Evolutionary conservation across 495 filamentous ascomycete species (phyloP), one percentile per base, ranked within the genome.

Genomic region (Eremomyces bilateralis): DNA sequence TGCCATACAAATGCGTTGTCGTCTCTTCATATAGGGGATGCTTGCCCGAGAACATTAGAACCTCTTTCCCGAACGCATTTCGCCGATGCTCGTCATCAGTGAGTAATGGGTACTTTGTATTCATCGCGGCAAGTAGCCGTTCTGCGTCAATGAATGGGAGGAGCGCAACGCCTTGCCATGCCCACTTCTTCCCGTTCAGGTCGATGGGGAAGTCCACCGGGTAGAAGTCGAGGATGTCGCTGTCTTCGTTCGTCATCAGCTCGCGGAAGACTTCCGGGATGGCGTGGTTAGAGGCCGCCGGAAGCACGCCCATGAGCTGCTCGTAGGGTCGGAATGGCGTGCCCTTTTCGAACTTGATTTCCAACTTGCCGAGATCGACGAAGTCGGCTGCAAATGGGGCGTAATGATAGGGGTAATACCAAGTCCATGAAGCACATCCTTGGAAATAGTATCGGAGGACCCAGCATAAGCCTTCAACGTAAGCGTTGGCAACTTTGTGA

Each of bases 381-480:
- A 99, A 99, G 53, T 99, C 88, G 29, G 82, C 76, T 1, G 90
- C 88, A 56, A 94, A 95, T 8, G 88, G 88, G 3, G 88, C 90
- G 48, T 99, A 99, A 51, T 99, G 88, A 49, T 95, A 85, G 1
- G 88, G 88, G 47, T 92, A 99, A 49, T 83, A 99, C 88, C 88
- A 99, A 33, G 76, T 85, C 88, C 90, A 95, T 1, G 80, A 91
- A 8, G 90, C 81, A 46, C 88, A 95, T 13, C 90, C 88, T 53
- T 99, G 88, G 51, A 93, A 90, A 53, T 99, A 99, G 49, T 99
- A 99, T 13, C 76, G 61, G 17, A 99, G 59, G n/a, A 95, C 88
- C 88, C 90, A 99, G 21, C 76, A 76, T n/a, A 95, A 67, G 31
- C 88, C 88, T 59, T 92, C 80, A n/a, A 83, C 81, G 53, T 99